Base-by-base conservation (phyloP, 352 stramenopile species). In the Globisporangium splendens region DNA sequence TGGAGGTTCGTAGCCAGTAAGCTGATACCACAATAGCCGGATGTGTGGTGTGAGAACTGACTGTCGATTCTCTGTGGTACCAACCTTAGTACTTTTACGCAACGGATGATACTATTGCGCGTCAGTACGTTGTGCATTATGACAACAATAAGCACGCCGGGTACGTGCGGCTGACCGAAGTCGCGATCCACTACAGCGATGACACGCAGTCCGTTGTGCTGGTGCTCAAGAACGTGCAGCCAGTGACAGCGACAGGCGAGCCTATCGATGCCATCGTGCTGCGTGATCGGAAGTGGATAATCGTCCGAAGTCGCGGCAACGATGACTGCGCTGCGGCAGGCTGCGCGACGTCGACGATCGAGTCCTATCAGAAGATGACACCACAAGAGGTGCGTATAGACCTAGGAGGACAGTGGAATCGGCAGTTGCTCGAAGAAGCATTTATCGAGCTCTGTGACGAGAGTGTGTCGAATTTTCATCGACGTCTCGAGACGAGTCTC, bases 131-230 rank as follows among this genome's bases (percentile, higher is more conserved):
- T 1, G 20, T 22, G n/a, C 31, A 22, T 31, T 72, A 76, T 22
- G 28, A 63, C 8, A 51, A 76, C 50, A 28, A 61, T 5, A 13
- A 54, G 13, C 50, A 48, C 15, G 50, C 62, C 38, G 68, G 73
- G 11, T 46, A 76, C 38, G 70, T 78, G 11, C 59, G 63, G 3
- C 56, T 65, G 20, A 62, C 61, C 3, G 28, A 69, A 1, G 56
- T 70, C 41, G 60, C 71, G 42, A 24, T 15, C 47, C 33, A 52
- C 24, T 52, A 41, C 24, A 52, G 47, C 14, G 24, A 52, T n/a
- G 22, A 11, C 5, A 52, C 47, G 13, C 47, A 52, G 24, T 52
- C 47, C 4, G 24, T 42, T 3, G 33, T 52, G 7, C 47, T 52
- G 1, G 24, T 22, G 4, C 18, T 75, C 39, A 56, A 59, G 14